These are phyloP conservation scores for Gaultheria prostrata DNA, from an alignment of 148 eudicot genomes.

Conservation along the genomic window DNA sequence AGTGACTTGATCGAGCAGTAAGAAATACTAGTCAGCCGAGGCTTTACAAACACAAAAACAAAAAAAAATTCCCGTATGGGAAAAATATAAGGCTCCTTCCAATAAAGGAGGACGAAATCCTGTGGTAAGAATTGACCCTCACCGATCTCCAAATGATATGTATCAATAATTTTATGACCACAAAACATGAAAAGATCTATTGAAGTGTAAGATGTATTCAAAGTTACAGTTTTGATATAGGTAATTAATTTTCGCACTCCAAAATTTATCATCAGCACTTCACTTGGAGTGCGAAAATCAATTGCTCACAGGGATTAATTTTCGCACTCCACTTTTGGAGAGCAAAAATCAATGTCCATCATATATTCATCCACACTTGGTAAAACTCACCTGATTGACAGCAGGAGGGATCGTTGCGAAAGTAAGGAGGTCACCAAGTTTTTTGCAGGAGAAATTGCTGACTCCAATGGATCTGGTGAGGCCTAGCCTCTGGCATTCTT, in stretches of 20 bases:
- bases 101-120: background rate
- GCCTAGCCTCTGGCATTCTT: constrained; percentile 2
- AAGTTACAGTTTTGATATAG: background rate
- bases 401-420: background rate
- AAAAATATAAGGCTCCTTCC: background rate
- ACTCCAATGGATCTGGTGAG: constrained; percentile 7
- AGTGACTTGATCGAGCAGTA: background rate
- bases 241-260: no score
- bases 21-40: background rate
- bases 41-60: background rate
- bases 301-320: no score
- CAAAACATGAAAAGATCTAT: background rate
- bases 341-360: no score
- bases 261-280: no score
- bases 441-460: background rate
- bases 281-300: no score
- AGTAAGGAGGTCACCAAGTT: background rate
- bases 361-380: background rate
- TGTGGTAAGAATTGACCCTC: background rate
- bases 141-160: background rate
- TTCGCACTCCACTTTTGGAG: no score
- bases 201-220: background rate
- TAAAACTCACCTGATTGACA: background rate
- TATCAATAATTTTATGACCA: background rate
- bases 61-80: background rate